Base-by-base conservation (phyloP, 2,329 filamentous ascomycete genomes). In the Colletotrichum sp. region DNA sequence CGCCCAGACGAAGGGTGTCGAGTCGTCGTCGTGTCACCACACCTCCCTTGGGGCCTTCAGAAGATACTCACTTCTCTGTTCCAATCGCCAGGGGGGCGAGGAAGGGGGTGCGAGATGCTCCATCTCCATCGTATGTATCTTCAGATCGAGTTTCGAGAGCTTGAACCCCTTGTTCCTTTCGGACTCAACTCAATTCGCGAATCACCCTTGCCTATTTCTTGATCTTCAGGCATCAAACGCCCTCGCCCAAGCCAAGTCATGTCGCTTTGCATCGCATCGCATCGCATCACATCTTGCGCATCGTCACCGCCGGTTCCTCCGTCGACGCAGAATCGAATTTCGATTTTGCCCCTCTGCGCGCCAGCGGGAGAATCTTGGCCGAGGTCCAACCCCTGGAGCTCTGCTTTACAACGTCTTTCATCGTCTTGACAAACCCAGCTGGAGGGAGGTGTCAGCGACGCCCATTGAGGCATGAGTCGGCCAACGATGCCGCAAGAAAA, bases 241-340 rank as follows among this genome's bases (percentile, higher is more conserved):
- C 57, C 39, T 70, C 52, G 32, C 30, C 69, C 28, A 72, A 48
- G 65, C 36, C 15, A 69, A 52, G 64, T 22, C 64, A 52, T 68
- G 65, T 55, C 26, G 65, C 65, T 48, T 60, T 36, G 64, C 55
- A 30, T 64, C 39, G 44, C 30, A 67, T 67, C 16, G 44, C 64
- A 67, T 67, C 26, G 64, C 44, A 32, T 48, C 64, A 22, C 55
- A 30, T 67, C 15, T 44, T 24, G 52, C 12, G 4, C 70, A 73
- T 73, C 18, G 36, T 34, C 71, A 73, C 71, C 71, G 71, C 64
- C 64, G 71, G 48, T 34, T 67, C 15, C 60, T 55, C 72, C 60
- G 48, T 71, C 34, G 22, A 34, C 26, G 57, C 15, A 72, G 71
- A 73, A 18, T 26, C 39, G 22, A 39, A 18, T 4, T 18, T 18